Evolutionary conservation across 75 land plant species (phyloP).

Genomic region (Sequoiadendron giganteum): DNA sequence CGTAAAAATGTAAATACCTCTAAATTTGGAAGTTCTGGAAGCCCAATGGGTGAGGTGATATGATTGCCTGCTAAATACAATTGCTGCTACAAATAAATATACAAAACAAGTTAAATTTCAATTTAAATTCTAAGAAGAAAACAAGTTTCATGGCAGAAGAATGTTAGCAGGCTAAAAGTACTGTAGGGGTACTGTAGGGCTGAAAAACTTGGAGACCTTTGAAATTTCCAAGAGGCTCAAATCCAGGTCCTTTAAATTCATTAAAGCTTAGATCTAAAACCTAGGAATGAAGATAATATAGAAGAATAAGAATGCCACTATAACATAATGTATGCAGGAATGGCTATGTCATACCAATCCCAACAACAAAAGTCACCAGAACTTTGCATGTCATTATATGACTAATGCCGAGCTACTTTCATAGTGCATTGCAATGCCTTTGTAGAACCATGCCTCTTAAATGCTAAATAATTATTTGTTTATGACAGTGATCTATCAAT

Average conservation of each 20-base stretch:
- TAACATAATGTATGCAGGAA: not conserved
- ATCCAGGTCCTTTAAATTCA: conserved; percentile 90
- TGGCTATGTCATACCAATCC: not conserved
- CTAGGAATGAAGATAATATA: conserved; percentile 24
- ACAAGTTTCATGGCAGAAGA: not conserved
- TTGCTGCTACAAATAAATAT: conserved; percentile 52
- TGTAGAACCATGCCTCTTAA: not conserved
- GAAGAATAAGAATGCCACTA: not conserved
- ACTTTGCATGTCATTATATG: not conserved
- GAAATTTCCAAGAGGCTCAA: conserved; percentile 91
- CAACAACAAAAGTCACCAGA: not conserved
- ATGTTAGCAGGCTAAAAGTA: not conserved
- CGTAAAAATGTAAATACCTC: conserved; percentile 51
- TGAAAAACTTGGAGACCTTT: conserved; percentile 67
- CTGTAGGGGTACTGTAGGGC: not conserved
- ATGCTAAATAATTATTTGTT: not conserved
- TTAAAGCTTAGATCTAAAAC: conserved; percentile 98
- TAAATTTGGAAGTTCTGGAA: conserved; percentile 90
- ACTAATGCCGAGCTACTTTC: not conserved
- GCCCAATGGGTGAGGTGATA: conserved; percentile 76
- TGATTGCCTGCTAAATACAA: conserved; percentile 97
- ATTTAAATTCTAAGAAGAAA: not conserved
- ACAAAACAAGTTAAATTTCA: not conserved
- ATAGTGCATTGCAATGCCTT: not conserved
- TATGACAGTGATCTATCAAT: not conserved